Evolutionary conservation across 768 basidiomycete genomes (phyloP).

Genomic region (Leccinum obscurum): DNA sequence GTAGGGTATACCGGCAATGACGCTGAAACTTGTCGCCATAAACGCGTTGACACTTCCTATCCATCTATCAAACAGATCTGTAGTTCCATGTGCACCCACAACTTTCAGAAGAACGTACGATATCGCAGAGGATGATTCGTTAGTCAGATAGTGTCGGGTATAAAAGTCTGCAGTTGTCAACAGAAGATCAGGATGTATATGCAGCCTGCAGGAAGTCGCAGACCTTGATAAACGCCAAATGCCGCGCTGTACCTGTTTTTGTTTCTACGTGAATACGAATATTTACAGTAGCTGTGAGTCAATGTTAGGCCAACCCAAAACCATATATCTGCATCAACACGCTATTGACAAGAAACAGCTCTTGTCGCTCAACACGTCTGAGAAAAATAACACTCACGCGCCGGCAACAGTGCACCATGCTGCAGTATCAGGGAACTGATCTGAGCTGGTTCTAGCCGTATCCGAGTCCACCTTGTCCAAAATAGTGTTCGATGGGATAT

Average conservation of each 20-base stretch:
- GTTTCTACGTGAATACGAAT: not conserved
- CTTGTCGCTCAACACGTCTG: not conserved
- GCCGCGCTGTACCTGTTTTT: conserved; percentile 32
- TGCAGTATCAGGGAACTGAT: conserved; percentile 25
- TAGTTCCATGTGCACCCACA: not conserved
- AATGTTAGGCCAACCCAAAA: conserved; percentile 26
- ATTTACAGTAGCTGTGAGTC: not conserved
- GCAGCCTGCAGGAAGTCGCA: not conserved
- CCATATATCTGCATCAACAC: conserved; percentile 34
- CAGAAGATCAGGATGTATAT: not conserved
- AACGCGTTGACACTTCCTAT: conserved; percentile 51
- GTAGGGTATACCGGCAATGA: conserved; percentile 45
- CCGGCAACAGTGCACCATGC: conserved; percentile 27
- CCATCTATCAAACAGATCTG: conserved; percentile 28
- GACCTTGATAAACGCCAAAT: conserved; percentile 44
- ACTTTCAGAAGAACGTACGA: not conserved
- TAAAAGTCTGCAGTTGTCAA: conserved; percentile 36
- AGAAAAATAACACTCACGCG: conserved; percentile 13
- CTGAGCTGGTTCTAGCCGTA: not conserved
- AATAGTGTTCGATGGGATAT: not conserved
- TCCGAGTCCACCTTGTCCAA: conserved; percentile 2
- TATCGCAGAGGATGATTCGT: conserved; percentile 31
- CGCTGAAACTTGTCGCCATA: conserved; percentile 30
- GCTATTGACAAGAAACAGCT: conserved; percentile 13
- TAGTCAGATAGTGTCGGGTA: conserved; percentile 35